phyloP scores from a whole-genome alignment of 345 rosid genomes.

The Hypericum androsaemum region DNA sequence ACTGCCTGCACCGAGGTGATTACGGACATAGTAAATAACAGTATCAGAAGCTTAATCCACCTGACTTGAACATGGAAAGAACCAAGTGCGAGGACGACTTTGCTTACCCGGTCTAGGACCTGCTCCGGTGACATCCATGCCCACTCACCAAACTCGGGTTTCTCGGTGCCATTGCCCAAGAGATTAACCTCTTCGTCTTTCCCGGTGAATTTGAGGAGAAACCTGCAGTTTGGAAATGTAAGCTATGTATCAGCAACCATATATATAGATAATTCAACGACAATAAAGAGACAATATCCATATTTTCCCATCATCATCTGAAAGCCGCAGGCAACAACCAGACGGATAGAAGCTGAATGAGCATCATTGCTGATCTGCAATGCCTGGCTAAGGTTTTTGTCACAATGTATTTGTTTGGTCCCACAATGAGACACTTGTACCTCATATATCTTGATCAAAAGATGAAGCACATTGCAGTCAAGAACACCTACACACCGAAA shows the following conservation, averaged over 20 bases:
- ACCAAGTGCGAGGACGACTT: background rate
- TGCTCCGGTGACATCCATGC: slow-evolving; percentile 69
- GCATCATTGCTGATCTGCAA: too few relatives aligned
- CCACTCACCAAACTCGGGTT: slow-evolving; percentile 90
- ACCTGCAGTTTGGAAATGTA: slow-evolving; percentile 34
- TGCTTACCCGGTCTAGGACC: slow-evolving; percentile 48
- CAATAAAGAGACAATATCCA: too few relatives aligned
- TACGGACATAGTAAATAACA: background rate
- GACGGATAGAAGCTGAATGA: too few relatives aligned
- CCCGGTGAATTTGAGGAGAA: slow-evolving; percentile 74
- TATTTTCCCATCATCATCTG: too few relatives aligned
- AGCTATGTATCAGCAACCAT: background rate
- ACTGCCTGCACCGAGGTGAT: slow-evolving; percentile 49
- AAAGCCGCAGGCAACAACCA: too few relatives aligned
- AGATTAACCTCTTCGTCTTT: slow-evolving; percentile 82
- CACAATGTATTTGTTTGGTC: too few relatives aligned
- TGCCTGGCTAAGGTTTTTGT: too few relatives aligned
- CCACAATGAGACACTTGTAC: too few relatives aligned
- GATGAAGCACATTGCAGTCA: too few relatives aligned
- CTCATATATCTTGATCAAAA: too few relatives aligned
- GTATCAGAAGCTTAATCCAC: background rate
- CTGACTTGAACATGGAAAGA: background rate
- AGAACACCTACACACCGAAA: too few relatives aligned
- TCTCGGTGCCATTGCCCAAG: slow-evolving; percentile 76
- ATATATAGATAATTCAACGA: background rate